Base-by-base conservation (phyloP, 2,329 filamentous ascomycete genomes). In the Didymella glomerata region DNA sequence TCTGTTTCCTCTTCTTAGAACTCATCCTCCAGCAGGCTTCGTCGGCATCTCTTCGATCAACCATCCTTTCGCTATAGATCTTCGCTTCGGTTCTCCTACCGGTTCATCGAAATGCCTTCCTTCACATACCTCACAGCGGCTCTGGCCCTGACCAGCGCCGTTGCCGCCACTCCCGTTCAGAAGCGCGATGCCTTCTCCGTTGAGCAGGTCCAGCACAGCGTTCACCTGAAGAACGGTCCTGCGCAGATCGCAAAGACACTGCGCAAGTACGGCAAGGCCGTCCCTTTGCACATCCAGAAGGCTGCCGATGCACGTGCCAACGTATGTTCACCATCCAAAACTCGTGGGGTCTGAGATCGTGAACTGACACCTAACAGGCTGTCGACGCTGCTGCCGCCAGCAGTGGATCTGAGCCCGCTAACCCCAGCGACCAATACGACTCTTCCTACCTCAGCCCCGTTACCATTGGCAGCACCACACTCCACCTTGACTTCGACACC, bases 401-500 rank as follows among this genome's bases (percentile, higher is more conserved):
- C 28, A 60, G 38, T 3, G 80, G 80, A 41, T 65, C 71, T 50
- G 79, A 76, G 13, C 66, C 75, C 53, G 78, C 80, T 47, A 74
- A 71, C 36, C 79, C 80, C 13, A 70, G 72, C 56, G 79, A 81
- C 54, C 62, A 74, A 34, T 71, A 73, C 59, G 75, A 77, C 41
- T 68, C 67, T 8, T 63, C 68, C 14, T 75, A 74, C 57, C 60
- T 75, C 53, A 66, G 64, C 63, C 85, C 88, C 0, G 85, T 92
- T 46, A 82, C 79, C 2, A 80, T 92, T 62, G 90, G 90, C 44
- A 78, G 83, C 70, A 86, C 88, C 66, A 84, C 79, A 3, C 72
- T 91, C 62, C 83, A 86, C 59, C 74, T 93, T 60, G 88, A 91
- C 71, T 84, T 93, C 60, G 90, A 93, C 65, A 93, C 90, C 14